These are phyloP conservation scores for Aspergillus homomorphus DNA, from an alignment of 495 filamentous ascomycete species.

Conservation along the genomic window DNA sequence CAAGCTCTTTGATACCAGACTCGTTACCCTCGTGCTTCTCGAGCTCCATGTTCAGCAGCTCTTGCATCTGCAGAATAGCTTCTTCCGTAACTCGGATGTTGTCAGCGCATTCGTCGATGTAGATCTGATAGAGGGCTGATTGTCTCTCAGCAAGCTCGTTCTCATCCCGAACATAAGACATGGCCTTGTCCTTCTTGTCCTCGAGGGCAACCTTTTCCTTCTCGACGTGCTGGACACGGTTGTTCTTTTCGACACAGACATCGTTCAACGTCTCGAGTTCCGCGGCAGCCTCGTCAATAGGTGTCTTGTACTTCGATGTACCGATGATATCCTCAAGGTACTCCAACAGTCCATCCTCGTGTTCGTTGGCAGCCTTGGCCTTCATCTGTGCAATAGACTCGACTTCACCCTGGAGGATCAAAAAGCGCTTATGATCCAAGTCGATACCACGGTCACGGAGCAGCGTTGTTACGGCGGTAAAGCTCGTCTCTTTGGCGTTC, in stretches of 20 bases:
- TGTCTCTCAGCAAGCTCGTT: constrained; percentile 90
- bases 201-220: constrained; percentile 91
- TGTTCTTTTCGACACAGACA: constrained; percentile 88
- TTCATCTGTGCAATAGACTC: constrained; percentile 99
- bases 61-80: constrained; percentile 84
- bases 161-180: constrained; percentile 84
- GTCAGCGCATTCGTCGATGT: constrained; percentile 79
- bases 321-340: constrained; percentile 99
- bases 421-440: constrained; percentile 95
- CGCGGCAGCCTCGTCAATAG: constrained; percentile 87
- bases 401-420: constrained; percentile 96
- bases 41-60: constrained; percentile 79
- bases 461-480: constrained; percentile 85
- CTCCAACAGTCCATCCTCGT: constrained; percentile 93
- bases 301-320: constrained; percentile 94
- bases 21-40: constrained; percentile 91
- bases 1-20: constrained; percentile 82
- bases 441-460: constrained; percentile 87
- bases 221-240: constrained; percentile 93
- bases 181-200: constrained; percentile 92
- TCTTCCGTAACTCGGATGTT: constrained; percentile 89
- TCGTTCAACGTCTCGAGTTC: constrained; percentile 92
- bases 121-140: constrained; percentile 85
- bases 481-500: constrained; percentile 81
- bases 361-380: constrained; percentile 87